phyloP scores from a whole-genome alignment of 495 filamentous ascomycete genomes.

The Xylaria intraflava region DNA sequence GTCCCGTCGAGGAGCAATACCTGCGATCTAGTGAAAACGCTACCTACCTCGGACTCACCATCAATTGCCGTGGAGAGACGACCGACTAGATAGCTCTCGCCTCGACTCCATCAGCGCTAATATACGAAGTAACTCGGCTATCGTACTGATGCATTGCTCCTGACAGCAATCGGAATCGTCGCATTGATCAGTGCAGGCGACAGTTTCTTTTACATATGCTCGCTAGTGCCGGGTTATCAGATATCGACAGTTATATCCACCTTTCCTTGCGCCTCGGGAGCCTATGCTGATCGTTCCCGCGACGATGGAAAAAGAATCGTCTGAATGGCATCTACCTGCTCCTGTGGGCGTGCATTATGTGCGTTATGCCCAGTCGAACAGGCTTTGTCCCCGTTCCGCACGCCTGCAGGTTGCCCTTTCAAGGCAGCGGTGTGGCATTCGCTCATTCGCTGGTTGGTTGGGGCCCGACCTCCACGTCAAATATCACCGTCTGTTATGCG shows the following conservation, averaged over 20 bases:
- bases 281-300: slow-evolving; percentile 1
- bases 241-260: not conserved
- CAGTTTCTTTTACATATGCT: not conserved
- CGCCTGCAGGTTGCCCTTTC: slow-evolving; percentile 26
- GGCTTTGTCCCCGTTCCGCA: slow-evolving; percentile 11
- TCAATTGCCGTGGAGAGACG: not conserved
- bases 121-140: not conserved
- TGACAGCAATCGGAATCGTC: not conserved
- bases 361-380: slow-evolving; percentile 13
- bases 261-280: not conserved
- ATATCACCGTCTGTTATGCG: slow-evolving; percentile 11
- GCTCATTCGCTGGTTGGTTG: slow-evolving; percentile 25
- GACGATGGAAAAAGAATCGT: not conserved
- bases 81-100: not conserved
- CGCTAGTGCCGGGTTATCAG: not conserved
- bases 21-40: not conserved
- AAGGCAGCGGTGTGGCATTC: slow-evolving; percentile 26
- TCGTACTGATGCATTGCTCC: not conserved
- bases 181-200: not conserved
- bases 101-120: not conserved
- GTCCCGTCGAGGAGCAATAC: slow-evolving; percentile 1
- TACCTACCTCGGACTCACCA: slow-evolving; percentile 4
- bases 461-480: slow-evolving; percentile 28
- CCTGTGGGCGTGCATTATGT: slow-evolving; percentile 8
- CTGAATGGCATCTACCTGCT: not conserved